A percentile compares a stretch with the other conserved stretches of the same genome.
Conservation (phyloP, 139 green algal genomes). For the Micractinium conductrix region DNA sequence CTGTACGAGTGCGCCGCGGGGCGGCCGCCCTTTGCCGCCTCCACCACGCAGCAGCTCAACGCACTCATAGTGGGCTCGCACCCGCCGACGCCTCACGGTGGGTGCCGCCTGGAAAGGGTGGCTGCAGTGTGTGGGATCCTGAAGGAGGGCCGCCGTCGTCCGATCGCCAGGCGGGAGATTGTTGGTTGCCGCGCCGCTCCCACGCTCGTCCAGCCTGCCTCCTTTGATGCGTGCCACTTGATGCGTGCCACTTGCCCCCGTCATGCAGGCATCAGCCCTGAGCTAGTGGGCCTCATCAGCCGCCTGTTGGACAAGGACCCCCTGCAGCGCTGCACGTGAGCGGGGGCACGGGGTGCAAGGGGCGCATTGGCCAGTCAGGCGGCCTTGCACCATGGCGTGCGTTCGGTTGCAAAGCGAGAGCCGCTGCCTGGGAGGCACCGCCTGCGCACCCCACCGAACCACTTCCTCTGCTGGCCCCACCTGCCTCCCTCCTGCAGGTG, state of each 20-base stretch:
- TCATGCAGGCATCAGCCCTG: constrained; percentile 58
- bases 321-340: constrained; percentile 68
- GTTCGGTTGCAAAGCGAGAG: background rate
- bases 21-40: constrained; percentile 85
- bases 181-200: too few relatives aligned
- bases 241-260: too few relatives aligned
- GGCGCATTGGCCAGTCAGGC: background rate
- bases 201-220: too few relatives aligned
- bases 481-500: constrained; percentile 23
- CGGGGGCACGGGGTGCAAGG: background rate
- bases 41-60: constrained; percentile 81
- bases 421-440: too few relatives aligned
- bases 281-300: constrained; percentile 79
- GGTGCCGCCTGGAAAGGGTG: background rate
- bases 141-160: too few relatives aligned
- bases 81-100: constrained; percentile 53
- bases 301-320: constrained; percentile 89
- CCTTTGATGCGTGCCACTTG: too few relatives aligned
- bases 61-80: constrained; percentile 74
- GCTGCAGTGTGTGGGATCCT: background rate
- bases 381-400: background rate
- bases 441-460: background rate
- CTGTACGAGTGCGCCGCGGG: constrained; percentile 93
- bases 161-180: too few relatives aligned
- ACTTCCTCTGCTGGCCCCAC: background rate